These are phyloP conservation scores for Meredithiella fracta DNA, from an alignment of 2,329 filamentous ascomycete genomes.

Conservation along the genomic window DNA sequence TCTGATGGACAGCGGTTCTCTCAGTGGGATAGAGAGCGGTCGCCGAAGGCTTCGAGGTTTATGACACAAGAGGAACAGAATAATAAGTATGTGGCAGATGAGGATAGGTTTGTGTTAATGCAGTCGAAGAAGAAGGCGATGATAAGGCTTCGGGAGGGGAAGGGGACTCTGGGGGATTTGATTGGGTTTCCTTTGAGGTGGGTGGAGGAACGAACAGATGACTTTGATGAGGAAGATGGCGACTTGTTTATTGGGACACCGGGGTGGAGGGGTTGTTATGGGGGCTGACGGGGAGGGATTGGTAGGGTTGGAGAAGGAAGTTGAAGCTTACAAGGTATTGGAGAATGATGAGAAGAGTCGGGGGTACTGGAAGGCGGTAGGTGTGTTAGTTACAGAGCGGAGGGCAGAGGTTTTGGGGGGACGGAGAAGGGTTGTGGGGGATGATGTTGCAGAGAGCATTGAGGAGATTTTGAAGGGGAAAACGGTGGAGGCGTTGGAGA, in stretches of 20 bases:
- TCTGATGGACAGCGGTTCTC: conserved; percentile 20
- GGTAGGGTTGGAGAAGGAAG: conserved; percentile 43
- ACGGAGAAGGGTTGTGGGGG: conserved; percentile 53
- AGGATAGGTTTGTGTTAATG: conserved; percentile 89
- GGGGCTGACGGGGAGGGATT: conserved; percentile 57
- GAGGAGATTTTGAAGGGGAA: conserved; percentile 78
- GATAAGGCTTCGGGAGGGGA: conserved; percentile 78
- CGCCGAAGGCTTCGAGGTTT: conserved; percentile 22
- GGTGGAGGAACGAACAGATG: conserved; percentile 67
- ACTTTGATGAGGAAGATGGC: conserved; percentile 70
- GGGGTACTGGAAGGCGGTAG: conserved; percentile 87
- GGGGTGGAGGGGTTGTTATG: conserved; percentile 24
- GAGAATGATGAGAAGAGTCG: conserved; percentile 69
- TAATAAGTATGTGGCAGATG: conserved; percentile 74
- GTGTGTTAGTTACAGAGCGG: conserved; percentile 50
- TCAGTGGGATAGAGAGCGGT: background rate
- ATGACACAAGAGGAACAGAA: conserved; percentile 64
- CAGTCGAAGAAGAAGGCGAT: conserved; percentile 97
- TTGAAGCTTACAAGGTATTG: conserved; percentile 48
- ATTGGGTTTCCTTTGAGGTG: conserved; percentile 80
- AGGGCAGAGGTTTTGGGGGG: background rate
- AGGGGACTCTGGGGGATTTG: conserved; percentile 86
- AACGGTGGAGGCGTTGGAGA: conserved; percentile 68
- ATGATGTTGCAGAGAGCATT: conserved; percentile 71
- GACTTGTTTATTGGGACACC: conserved; percentile 61